Evolutionary conservation across 2,329 filamentous ascomycete species (phyloP), one percentile per base, ranked within the genome.

Genomic region (Cordyceps farinosa): DNA sequence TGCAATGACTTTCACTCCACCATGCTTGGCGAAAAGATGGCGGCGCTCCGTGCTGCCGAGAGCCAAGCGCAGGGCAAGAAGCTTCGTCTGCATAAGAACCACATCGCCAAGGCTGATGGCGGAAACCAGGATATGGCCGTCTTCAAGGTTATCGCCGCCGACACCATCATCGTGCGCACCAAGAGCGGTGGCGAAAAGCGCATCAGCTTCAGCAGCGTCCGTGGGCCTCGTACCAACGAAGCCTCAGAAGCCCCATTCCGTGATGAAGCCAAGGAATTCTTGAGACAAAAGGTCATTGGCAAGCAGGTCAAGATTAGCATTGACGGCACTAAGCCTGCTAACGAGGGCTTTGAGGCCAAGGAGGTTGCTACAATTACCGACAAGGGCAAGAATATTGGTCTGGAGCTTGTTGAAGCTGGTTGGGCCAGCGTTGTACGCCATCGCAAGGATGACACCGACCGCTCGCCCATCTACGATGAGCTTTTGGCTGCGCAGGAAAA

Each of bases 1-100:
- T 98, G 94, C 80, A 92, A 93, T 67, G 95, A 99, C 76, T 93
- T 95, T 77, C 95, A 99, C 79, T 96, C 94, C 1, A 96, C 92
- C 45, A 83, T 97, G 79, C 85, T 99, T 11, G 95, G 95, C 51
- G 80, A 86, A 56, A 91, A 94, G 70, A 99, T 99, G 95, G 88
- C 89, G 48, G 76, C 84, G 64, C 86, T 98, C 63, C 87, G 95
- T 66, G 86, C 90, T 67, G 93, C 95, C 1, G 95, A 99, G 79
- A 94, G 91, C 75, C 80, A 85, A 64, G 95, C 95, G 5, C 92
- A 92, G 77, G 84, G 87, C 67, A 84, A 85, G 68, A 89, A 90
- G 71, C 82, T 89, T 51, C 91, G 92, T 53, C 74, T 98, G 17
- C 96, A 95, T 82, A 91, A 91, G 74, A 85, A 90, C 67, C 88